These are phyloP conservation scores for Penicillium hesseltinei DNA, from an alignment of 2,329 filamentous ascomycete genomes.

Conservation along the genomic window DNA sequence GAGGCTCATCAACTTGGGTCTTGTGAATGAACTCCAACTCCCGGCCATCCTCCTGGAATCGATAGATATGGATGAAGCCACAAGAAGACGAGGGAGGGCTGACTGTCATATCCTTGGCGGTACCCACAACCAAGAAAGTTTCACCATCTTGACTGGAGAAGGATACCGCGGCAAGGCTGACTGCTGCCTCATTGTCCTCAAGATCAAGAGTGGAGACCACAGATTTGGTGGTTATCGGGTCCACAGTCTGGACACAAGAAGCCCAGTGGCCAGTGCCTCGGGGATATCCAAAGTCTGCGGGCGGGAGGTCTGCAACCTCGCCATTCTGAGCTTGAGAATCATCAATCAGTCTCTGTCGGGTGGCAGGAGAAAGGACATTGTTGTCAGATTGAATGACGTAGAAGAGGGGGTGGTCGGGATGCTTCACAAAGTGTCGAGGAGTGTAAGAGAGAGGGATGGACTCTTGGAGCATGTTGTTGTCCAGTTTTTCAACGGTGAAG, in stretches of 20 bases:
- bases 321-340: slow-evolving; percentile 71
- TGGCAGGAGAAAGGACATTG: slow-evolving; percentile 79
- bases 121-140: slow-evolving; percentile 88
- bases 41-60: slow-evolving; percentile 81
- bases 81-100: slow-evolving; percentile 71
- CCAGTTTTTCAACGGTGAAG: slow-evolving; percentile 83
- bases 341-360: slow-evolving; percentile 69
- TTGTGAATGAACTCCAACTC: slow-evolving; percentile 95
- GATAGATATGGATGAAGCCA: slow-evolving; percentile 89
- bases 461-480: slow-evolving; percentile 81
- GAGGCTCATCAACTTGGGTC: slow-evolving; percentile 85
- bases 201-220: slow-evolving; percentile 78
- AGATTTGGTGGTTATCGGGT: slow-evolving; percentile 71
- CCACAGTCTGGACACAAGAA: slow-evolving; percentile 89
- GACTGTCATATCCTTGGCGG: slow-evolving; percentile 82
- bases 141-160: slow-evolving; percentile 90
- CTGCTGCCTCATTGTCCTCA: slow-evolving; percentile 84
- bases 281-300: slow-evolving; percentile 86
- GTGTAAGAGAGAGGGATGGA: slow-evolving; percentile 86
- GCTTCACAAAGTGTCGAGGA: slow-evolving; percentile 79
- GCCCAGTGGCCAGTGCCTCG: slow-evolving; percentile 84
- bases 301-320: slow-evolving; percentile 66
- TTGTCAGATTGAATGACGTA: slow-evolving; percentile 95
- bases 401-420: slow-evolving; percentile 84
- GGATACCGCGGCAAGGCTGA: slow-evolving; percentile 78